phyloP scores from a whole-genome alignment of 2,329 filamentous ascomycete genomes.

The Pseudogymnoascus pannorum region DNA sequence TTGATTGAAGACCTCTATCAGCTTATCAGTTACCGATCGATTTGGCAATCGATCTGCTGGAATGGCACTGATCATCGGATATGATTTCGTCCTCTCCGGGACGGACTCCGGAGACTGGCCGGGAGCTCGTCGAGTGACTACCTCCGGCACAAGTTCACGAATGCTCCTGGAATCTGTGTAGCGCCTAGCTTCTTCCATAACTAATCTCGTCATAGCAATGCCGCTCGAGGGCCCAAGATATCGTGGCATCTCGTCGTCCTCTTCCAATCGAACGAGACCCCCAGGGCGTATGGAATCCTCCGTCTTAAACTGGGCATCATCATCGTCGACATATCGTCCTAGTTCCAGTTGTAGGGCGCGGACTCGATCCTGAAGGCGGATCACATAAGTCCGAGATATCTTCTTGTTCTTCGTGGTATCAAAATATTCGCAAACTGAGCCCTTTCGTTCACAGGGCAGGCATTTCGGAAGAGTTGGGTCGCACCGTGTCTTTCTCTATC shows the following conservation, averaged over 20 bases:
- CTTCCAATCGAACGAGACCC: conserved; percentile 75
- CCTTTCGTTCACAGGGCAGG: conserved; percentile 84
- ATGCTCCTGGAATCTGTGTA: conserved; percentile 88
- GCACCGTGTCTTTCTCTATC: conserved; percentile 87
- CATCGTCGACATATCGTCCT: conserved; percentile 68
- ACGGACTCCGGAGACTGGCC: conserved; percentile 58
- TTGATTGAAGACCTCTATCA: conserved; percentile 79
- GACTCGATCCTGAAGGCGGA: conserved; percentile 82
- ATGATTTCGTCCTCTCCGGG: conserved; percentile 69
- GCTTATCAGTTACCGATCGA: conserved; percentile 63
- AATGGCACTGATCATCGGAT: conserved; percentile 80
- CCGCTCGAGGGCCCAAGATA: conserved; percentile 92
- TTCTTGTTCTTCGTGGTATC: conserved; percentile 80
- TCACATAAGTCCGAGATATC: conserved; percentile 86
- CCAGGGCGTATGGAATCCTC: conserved; percentile 84
- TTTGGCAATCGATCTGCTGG: conserved; percentile 71
- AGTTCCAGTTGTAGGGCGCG: conserved; percentile 76
- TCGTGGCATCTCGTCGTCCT: conserved; percentile 76
- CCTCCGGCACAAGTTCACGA: conserved; percentile 79
- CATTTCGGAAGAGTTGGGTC: conserved; percentile 89
- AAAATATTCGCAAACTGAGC: conserved; percentile 89
- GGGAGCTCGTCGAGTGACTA: conserved; percentile 55
- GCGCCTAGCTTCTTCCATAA: conserved; percentile 94
- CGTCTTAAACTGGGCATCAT: conserved; percentile 60
- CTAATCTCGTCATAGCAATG: conserved; percentile 85